Evolutionary conservation across 306 rosid genomes (phyloP), one percentile per base, ranked within the genome.

Genomic region (Trichosanthes cucumerina): DNA sequence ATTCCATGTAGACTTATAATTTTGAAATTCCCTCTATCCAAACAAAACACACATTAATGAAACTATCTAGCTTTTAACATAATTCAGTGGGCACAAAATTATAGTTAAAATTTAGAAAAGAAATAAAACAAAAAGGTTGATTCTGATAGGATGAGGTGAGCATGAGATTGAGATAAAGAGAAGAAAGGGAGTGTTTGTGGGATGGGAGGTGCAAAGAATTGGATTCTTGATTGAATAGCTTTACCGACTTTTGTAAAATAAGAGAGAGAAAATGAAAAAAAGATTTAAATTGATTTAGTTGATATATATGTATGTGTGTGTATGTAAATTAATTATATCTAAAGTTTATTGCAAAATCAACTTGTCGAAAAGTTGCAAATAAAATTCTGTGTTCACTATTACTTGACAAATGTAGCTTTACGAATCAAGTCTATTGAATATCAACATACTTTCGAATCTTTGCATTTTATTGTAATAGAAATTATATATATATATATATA

Each of bases 191-290:
- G n/a, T 69, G 54, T 12, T 1, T 39, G 6, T 71, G 58, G 58
- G 36, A 71, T 71, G 58, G 58, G 36, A 71, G 58, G 41, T 71
- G 77, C 58, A 31, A 28, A 47, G 78, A 18, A 73, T 73, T 73
- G 44, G 78, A 73, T 73, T 73, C 78, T 50, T 16, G 4, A 72
- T 60, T 14, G 71, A 63, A 31, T 21, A 28, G 21, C 78, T 73
- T 46, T 23, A 72, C 19, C 21, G 16, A 72, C 59, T 28, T 72
- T 72, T 15, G 2, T 71, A 71, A 71, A 71, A 43, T 23, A 46
- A 44, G 76, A 71, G 57, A 71, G 19, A 46, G 9, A 41, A 21
- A 4, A 1, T 21, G 38, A 19, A 70, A 43, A 70, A 39, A 24
- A 3, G 8, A 36, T 14, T 26, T 46, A 13, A 23, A 23, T 44